These are phyloP conservation scores for Mollisia scopiformis DNA, from an alignment of 2,329 filamentous ascomycete genomes.

Conservation along the genomic window DNA sequence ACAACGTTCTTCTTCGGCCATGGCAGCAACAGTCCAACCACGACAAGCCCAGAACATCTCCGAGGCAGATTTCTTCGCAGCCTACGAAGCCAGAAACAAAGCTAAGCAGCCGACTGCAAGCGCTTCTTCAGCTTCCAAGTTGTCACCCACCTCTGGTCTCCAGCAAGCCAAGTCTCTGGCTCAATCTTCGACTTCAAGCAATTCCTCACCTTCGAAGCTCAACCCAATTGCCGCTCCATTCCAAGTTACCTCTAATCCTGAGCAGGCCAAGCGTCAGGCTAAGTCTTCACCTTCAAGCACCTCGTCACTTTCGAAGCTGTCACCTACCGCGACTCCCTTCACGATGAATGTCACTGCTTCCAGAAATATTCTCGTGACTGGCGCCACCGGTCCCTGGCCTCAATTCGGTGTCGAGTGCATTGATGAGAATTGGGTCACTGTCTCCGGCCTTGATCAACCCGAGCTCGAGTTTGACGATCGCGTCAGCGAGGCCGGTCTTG, in stretches of 20 bases:
- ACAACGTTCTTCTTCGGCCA: neutral
- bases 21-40: neutral
- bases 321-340: neutral
- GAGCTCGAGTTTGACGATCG: neutral
- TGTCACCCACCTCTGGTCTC: no score
- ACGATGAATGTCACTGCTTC: neutral
- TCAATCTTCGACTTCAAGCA: no score
- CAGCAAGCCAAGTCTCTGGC: neutral
- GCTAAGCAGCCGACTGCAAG: no score
- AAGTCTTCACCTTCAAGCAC: no score
- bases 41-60: neutral
- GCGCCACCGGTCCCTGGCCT: neutral
- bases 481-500: neutral
- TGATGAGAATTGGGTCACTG: neutral
- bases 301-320: neutral
- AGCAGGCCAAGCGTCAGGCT: no score
- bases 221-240: neutral
- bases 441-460: neutral
- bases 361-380: neutral
- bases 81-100: neutral
- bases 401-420: neutral
- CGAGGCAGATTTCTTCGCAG: neutral
- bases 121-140: no score
- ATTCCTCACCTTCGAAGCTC: neutral
- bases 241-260: no score